phyloP scores from a whole-genome alignment of 192 early-diverging fungal genomes.

The Podila verticillata region DNA sequence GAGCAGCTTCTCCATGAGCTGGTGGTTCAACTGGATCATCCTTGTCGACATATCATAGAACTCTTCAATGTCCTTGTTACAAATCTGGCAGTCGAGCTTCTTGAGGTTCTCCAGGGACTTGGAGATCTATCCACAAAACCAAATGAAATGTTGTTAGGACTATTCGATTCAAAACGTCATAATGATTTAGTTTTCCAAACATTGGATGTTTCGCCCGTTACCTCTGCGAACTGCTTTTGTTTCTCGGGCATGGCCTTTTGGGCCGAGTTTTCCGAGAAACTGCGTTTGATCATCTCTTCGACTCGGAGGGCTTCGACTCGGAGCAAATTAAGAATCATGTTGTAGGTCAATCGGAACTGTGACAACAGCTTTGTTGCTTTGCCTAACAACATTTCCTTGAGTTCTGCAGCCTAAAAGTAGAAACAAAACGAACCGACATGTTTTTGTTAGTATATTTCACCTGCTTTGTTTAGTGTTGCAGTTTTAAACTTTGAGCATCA shows the following conservation, averaged over 20 bases:
- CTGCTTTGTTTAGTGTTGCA: no score
- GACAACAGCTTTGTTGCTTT: slow-evolving; percentile 90
- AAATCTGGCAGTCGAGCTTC: slow-evolving; percentile 84
- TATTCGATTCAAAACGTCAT: not conserved
- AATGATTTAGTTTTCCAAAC: not conserved
- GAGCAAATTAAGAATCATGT: slow-evolving; percentile 97
- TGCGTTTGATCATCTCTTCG: slow-evolving; percentile 98
- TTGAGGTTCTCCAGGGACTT: slow-evolving; percentile 64
- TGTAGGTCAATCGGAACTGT: slow-evolving; percentile 97
- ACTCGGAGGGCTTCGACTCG: slow-evolving; percentile 94
- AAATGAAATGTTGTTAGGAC: not conserved
- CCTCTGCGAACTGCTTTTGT: slow-evolving; percentile 73
- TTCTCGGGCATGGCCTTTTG: slow-evolving; percentile 91
- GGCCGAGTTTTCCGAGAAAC: slow-evolving; percentile 91
- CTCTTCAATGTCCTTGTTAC: slow-evolving; percentile 74
- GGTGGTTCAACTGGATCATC: slow-evolving; percentile 62
- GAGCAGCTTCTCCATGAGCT: slow-evolving; percentile 66
- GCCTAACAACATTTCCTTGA: slow-evolving; percentile 88
- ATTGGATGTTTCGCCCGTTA: slow-evolving; percentile 1
- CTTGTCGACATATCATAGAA: slow-evolving; percentile 76
- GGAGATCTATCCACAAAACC: slow-evolving; percentile 58
- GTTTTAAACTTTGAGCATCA: no score
- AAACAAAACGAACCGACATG: not conserved
- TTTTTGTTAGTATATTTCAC: not conserved
- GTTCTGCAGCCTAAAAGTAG: slow-evolving; percentile 49